phyloP scores from a whole-genome alignment of 73 alveolate genomes.

The Uronychia binucleata region DNA sequence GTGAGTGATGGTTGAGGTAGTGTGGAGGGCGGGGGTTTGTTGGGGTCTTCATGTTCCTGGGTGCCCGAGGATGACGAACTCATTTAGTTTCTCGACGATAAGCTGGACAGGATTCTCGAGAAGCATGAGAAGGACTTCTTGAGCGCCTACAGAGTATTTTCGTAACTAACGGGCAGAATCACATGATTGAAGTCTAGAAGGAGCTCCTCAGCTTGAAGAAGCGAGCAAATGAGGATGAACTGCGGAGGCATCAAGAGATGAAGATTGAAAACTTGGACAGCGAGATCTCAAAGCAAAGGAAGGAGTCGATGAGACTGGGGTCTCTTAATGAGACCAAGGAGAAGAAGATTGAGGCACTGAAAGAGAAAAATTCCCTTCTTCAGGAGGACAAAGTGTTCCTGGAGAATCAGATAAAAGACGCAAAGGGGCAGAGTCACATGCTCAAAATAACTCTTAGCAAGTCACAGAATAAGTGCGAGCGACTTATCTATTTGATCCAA shows the following conservation, averaged over 20 bases:
- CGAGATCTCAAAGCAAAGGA: conserved; percentile 3
- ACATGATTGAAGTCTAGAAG: conserved; percentile 45
- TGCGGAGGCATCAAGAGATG: conserved; percentile 22
- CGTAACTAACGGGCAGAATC: conserved; percentile 10
- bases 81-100: conserved; percentile 24
- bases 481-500: not conserved
- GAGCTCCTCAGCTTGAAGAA: conserved; percentile 24
- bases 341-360: conserved; percentile 1
- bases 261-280: conserved; percentile 19
- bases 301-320: conserved; percentile 16
- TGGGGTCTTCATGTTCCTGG: too few species aligned
- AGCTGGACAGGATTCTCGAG: conserved; percentile 34
- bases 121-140: conserved; percentile 53
- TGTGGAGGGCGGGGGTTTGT: not conserved
- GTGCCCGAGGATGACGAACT: not conserved
- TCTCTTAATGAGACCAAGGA: conserved; percentile 20
- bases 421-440: conserved; percentile 15
- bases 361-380: conserved; percentile 3
- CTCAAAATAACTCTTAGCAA: conserved; percentile 37
- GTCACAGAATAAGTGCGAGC: conserved; percentile 31
- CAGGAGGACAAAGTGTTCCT: conserved; percentile 41
- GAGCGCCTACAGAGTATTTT: conserved; percentile 42
- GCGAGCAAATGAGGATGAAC: conserved; percentile 46
- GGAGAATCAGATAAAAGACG: conserved; percentile 39
- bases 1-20: conserved; percentile 3